phyloP scores from a whole-genome alignment of 352 stramenopile genomes.

The Phytophthora agathidicida region DNA sequence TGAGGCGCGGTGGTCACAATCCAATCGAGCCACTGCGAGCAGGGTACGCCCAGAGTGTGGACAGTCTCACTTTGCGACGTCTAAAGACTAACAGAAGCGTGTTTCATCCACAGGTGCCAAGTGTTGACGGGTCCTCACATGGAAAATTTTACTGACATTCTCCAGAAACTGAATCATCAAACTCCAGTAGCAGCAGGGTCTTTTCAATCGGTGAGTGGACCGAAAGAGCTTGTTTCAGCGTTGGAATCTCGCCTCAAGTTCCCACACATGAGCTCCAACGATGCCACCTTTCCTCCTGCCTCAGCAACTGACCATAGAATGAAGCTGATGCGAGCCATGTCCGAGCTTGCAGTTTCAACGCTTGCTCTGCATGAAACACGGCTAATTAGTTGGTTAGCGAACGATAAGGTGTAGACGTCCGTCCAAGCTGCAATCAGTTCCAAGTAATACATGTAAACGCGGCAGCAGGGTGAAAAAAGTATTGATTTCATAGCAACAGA shows the following conservation, averaged over 20 bases:
- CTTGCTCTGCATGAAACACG: conserved; percentile 36
- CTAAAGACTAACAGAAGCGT: not conserved
- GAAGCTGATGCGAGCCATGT: conserved; percentile 33
- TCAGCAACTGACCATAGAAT: conserved; percentile 1
- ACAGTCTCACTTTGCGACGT: not conserved
- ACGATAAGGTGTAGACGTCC: not conserved
- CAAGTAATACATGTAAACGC: conserved; percentile 11
- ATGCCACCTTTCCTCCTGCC: not conserved
- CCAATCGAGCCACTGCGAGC: conserved; percentile 73
- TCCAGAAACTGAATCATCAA: conserved; percentile 35
- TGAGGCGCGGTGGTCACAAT: conserved; percentile 71
- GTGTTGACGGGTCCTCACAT: conserved; percentile 74
- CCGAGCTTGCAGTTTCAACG: conserved; percentile 35
- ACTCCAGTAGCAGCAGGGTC: conserved; percentile 9
- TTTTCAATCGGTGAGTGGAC: conserved; percentile 12
- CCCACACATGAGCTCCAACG: not conserved
- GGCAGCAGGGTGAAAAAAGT: conserved; percentile 25
- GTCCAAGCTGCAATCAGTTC: not conserved
- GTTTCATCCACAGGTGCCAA: conserved; percentile 49
- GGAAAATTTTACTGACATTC: conserved; percentile 71
- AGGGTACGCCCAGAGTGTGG: conserved; percentile 32
- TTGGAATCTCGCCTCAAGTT: conserved; percentile 27
- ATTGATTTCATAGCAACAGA: conserved; percentile 41
- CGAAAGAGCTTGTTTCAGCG: conserved; percentile 25
- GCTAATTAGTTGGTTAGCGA: conserved; percentile 46